Percentiles rank a stretch among this genome's conserved stretches.
Conservation (phyloP, 116 monocot species). For the Cymodocea nodosa region DNA sequence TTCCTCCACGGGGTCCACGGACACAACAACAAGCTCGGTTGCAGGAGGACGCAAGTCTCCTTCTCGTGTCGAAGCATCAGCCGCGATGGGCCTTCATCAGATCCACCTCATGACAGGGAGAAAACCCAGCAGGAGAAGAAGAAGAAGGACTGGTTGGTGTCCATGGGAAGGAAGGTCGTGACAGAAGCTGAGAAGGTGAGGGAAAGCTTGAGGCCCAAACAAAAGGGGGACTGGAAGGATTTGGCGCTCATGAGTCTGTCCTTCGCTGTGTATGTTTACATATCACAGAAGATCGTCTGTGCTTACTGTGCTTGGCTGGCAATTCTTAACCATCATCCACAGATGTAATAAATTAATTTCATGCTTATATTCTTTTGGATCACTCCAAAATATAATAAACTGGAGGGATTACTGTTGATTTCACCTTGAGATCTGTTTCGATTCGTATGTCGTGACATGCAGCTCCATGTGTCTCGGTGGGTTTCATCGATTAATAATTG, state of each 20-base stretch:
- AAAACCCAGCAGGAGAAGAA: background rate
- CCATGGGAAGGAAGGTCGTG: slow-evolving; percentile 1
- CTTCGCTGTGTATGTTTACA: slow-evolving; percentile 61
- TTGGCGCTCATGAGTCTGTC: slow-evolving; percentile 53
- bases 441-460: no score
- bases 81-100: slow-evolving; percentile 3
- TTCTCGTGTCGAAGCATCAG: background rate
- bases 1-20: background rate
- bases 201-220: slow-evolving; percentile 39
- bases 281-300: slow-evolving; percentile 49
- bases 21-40: background rate
- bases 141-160: background rate
- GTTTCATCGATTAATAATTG: no score
- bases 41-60: background rate
- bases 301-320: slow-evolving; percentile 55
- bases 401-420: no score
- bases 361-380: background rate
- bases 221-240: slow-evolving; percentile 65
- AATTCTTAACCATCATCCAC: slow-evolving; percentile 15
- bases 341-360: no score
- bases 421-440: no score
- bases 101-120: slow-evolving; percentile 5
- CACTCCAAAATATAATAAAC: no score
- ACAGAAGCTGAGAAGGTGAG: slow-evolving; percentile 16
- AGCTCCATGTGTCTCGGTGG: no score